These are phyloP conservation scores for Simplicillium sp. DNA, from an alignment of 2,329 filamentous ascomycete species.

Conservation along the genomic window DNA sequence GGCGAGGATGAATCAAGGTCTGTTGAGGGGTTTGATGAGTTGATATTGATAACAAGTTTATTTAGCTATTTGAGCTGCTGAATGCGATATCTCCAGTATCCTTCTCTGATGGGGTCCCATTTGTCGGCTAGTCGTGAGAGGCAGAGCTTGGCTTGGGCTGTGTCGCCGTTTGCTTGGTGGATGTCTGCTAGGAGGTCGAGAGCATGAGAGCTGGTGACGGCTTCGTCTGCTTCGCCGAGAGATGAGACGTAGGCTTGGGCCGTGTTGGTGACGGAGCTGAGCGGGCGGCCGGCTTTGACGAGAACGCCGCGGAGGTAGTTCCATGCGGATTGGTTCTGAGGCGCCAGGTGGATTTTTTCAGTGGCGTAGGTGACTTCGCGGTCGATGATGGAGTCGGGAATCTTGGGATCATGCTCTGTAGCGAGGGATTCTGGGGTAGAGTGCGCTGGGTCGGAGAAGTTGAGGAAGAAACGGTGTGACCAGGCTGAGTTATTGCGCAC, in stretches of 20 bases:
- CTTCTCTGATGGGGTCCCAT: slow-evolving; percentile 84
- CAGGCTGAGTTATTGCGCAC: slow-evolving; percentile 95
- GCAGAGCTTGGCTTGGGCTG: slow-evolving; percentile 56
- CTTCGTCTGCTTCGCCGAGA: slow-evolving; percentile 36
- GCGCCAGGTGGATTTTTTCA: slow-evolving; percentile 64
- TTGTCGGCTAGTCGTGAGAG: slow-evolving; percentile 67
- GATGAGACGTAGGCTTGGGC: slow-evolving; percentile 39
- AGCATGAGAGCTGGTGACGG: slow-evolving; percentile 53
- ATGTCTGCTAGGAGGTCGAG: slow-evolving; percentile 66
- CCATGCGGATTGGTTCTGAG: slow-evolving; percentile 93
- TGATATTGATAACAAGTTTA: not conserved
- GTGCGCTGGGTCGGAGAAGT: slow-evolving; percentile 56
- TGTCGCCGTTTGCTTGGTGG: slow-evolving; percentile 46
- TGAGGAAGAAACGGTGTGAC: slow-evolving; percentile 94
- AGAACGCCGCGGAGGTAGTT: slow-evolving; percentile 78
- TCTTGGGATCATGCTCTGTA: slow-evolving; percentile 41
- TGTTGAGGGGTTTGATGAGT: not conserved
- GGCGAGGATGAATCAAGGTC: not conserved
- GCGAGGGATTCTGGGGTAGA: slow-evolving; percentile 37
- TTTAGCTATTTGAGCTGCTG: slow-evolving; percentile 13
- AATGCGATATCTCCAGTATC: slow-evolving; percentile 72
- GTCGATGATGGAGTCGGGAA: slow-evolving; percentile 56
- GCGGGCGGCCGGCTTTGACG: slow-evolving; percentile 49
- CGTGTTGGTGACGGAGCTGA: slow-evolving; percentile 37
- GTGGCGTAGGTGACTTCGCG: slow-evolving; percentile 69